A percentile compares a stretch with the other conserved stretches of the same genome.
These are phyloP conservation scores for Chrysophaeum taylorii DNA, from an alignment of 352 stramenopile genomes.

Conservation along the genomic window DNA sequence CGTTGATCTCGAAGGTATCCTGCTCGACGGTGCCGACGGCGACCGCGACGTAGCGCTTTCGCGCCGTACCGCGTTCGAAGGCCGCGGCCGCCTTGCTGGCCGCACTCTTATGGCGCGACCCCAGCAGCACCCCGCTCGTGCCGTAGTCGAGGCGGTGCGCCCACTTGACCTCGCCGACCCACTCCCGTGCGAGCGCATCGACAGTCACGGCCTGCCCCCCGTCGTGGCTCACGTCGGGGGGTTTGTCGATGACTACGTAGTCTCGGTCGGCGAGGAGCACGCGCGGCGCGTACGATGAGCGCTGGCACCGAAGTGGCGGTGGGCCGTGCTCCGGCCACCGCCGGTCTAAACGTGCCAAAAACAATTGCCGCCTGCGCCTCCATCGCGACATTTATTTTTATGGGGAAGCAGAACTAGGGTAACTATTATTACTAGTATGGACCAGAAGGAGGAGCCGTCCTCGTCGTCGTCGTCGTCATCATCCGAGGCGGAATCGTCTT, in stretches of 20 bases:
- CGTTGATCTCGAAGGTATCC: not conserved
- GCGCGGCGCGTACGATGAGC: not conserved
- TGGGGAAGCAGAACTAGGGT: too few species aligned
- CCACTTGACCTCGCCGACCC: not conserved
- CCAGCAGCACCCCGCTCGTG: conserved; percentile 64
- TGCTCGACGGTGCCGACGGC: conserved; percentile 50
- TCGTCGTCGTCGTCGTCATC: too few species aligned
- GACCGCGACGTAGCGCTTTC: conserved; percentile 69
- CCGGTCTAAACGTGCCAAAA: too few species aligned
- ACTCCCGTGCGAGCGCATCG: not conserved
- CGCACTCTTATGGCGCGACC: conserved; percentile 56
- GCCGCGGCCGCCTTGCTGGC: conserved; percentile 52
- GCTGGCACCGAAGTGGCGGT: not conserved
- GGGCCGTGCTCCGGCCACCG: not conserved
- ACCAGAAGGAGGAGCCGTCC: too few species aligned
- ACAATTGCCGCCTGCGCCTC: too few species aligned
- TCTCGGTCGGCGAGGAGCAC: not conserved
- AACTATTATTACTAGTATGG: too few species aligned
- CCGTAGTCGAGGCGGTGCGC: conserved; percentile 70
- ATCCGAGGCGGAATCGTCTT: too few species aligned
- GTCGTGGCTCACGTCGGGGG: not conserved
- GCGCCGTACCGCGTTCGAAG: conserved; percentile 60
- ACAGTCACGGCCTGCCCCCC: not conserved
- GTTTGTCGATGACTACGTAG: not conserved
- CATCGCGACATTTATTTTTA: too few species aligned